Evolutionary conservation across 495 filamentous ascomycete genomes (phyloP), one percentile per base, ranked within the genome.

Genomic region (Penicillium waksmanii): DNA sequence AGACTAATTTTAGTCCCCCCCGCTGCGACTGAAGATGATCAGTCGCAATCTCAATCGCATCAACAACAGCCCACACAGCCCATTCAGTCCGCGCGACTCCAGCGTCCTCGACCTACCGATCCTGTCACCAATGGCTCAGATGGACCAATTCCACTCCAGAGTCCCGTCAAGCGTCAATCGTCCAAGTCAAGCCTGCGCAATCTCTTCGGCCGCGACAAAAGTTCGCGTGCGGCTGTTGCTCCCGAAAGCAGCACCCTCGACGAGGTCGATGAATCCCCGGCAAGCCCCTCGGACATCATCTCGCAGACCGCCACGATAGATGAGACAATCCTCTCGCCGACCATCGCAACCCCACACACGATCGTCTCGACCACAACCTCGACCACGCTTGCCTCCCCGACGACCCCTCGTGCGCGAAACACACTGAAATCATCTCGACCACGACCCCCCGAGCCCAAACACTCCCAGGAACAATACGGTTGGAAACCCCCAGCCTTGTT

Each of bases 401-500:
- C 68, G 9, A 57, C 63, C 17, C 63, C 64, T 6, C 58, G 66
- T 40, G 38, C 62, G 7, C 66, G 69, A 5, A 38, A 67, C 27
- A 66, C 66, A 15, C 62, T 69, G 18, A 60, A 69, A 15, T 68
- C 60, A 17, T 10, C 63, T 50, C 70, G 65, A 17, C 35, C 61
- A 5, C 70, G 61, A 56, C 56, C 70, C 0, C 48, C 53, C 8
- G 71, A 72, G 1, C 51, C 64, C 10, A 63, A 66, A 0, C 31
- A 67, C 0, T 58, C 64, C 7, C 63, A 67, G 36, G 70, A 76
- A 31, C 59, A 70, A 17, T 66, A 65, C 47, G 69, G 80, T 12
- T 96, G 91, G 89, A 83, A 86, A 55, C 87, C 90, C 3, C 92
- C 93, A 8, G 90, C 93, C 3, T 78, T 97, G 7, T 97, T 93